Evolutionary conservation across 345 rosid species (phyloP), one percentile per base, ranked within the genome.

Genomic region (Melaleuca quinquenervia): DNA sequence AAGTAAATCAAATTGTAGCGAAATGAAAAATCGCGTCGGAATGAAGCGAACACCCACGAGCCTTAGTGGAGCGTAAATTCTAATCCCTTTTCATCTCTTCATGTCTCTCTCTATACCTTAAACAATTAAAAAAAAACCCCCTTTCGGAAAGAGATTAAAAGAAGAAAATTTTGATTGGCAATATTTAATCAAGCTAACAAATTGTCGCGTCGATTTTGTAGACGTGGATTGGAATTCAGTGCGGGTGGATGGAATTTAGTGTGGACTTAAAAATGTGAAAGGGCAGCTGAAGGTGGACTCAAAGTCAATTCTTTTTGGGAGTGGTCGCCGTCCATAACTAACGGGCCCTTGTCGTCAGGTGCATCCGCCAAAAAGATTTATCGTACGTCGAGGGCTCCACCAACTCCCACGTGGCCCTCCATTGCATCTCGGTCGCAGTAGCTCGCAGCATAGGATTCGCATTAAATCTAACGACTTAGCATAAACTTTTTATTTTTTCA

Each of bases 161-260:
- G 29, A 26, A 11, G 64, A 27, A 11, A 56, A 11, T 27, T 27
- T 26, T 24, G 56, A 21, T 21, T 11, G 29, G 15, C 6, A 26
- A 56, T 12, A 5, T 56, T 26, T 11, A 56, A 41, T 41, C 14
- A 3, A 11, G 0, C 29, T 27, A 0, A 52, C 3, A 6, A 11
- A 56, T 56, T 5, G 64, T 26, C 29, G 2, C 16, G 0, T 5
- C 64, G 29, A 56, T 10, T 56, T 5, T 11, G 64, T 26, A 1
- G 64, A 26, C 0, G 62, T 56, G 4, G 41, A 41, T 41, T 41
- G 41, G 41, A 41, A 41, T 4, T 41, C 4, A 41, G 41, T 4
- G 2, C 26, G 5, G 29, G 7, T 5, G 0, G 29, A 3, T 26
- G 0, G 64, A 2, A 6, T 2, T 1, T 2, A 15, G n/a, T 11